Evolutionary conservation across 1,284 basidiomycete genomes (phyloP).

Genomic region (Leccinum glutinopallens): DNA sequence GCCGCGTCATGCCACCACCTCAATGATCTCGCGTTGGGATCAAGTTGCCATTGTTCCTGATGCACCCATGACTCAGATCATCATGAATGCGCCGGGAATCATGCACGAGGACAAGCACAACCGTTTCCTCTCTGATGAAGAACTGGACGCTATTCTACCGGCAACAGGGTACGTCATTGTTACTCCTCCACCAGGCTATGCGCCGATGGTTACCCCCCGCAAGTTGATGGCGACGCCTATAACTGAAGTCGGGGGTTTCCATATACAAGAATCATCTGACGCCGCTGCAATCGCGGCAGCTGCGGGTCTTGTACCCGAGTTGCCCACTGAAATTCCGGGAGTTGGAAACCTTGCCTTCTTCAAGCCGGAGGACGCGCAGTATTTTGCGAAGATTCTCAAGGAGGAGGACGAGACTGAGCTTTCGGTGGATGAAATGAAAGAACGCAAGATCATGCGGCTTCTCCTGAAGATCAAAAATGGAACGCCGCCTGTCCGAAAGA

Average conservation of each 20-base stretch:
- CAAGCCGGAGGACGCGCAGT: conserved; percentile 97
- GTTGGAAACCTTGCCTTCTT: conserved; percentile 98
- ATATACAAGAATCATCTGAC: conserved; percentile 93
- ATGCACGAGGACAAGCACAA: conserved; percentile 94
- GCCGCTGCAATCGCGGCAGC: conserved; percentile 86
- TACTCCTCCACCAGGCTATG: conserved; percentile 93
- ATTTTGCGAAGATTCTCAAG: conserved; percentile 95
- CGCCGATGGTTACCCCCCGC: conserved; percentile 77
- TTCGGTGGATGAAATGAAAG: conserved; percentile 98
- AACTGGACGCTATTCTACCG: conserved; percentile 91
- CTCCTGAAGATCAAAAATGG: conserved; percentile 99
- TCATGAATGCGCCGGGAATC: conserved; percentile 83
- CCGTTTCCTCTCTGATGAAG: conserved; percentile 92
- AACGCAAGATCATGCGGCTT: conserved; percentile 99
- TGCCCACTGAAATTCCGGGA: conserved; percentile 99
- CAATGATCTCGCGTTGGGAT: conserved; percentile 83
- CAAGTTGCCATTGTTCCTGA: conserved; percentile 73
- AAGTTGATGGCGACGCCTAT: conserved; percentile 78
- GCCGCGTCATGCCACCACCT: too few relatives aligned
- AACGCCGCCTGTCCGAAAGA: conserved; percentile 97
- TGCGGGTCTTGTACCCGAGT: conserved; percentile 88
- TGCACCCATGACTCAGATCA: conserved; percentile 70
- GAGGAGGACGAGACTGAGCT: conserved; percentile 96
- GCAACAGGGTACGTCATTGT: conserved; percentile 89
- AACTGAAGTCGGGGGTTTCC: conserved; percentile 84